phyloP scores from a whole-genome alignment of 1,284 basidiomycete species.

The Rhodotorula mucilaginosa region DNA sequence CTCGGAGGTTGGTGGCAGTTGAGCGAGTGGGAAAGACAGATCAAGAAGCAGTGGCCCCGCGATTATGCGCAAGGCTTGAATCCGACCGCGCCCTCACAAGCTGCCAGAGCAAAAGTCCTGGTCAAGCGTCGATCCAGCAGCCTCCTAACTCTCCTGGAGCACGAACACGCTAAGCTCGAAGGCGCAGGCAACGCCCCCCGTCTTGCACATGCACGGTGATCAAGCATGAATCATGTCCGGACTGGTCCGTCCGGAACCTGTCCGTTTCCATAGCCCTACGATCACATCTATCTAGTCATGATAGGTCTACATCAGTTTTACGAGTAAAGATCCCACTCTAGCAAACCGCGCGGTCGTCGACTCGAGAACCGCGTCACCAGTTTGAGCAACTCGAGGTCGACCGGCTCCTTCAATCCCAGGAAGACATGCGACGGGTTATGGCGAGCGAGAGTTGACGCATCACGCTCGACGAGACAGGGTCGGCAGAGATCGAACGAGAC shows the following conservation, averaged over 20 bases:
- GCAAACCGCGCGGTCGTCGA: conserved; percentile 4
- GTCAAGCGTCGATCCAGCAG: too few species aligned
- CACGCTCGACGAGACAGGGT: conserved; percentile 8
- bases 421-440: conserved; percentile 28
- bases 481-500: conserved; percentile 19
- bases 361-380: conserved; percentile 10
- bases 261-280: too few species aligned
- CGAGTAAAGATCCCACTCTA: conserved; percentile 14
- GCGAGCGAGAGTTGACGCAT: neutral
- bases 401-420: conserved; percentile 8
- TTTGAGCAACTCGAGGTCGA: conserved; percentile 16
- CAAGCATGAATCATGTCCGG: too few species aligned
- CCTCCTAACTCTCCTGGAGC: too few species aligned
- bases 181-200: too few species aligned
- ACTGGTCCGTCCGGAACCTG: too few species aligned
- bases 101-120: too few species aligned
- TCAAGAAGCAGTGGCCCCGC: too few species aligned
- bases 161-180: too few species aligned
- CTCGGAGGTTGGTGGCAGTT: neutral
- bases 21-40: neutral
- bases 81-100: too few species aligned
- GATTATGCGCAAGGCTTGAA: too few species aligned
- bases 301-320: too few species aligned
- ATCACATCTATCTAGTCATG: neutral
- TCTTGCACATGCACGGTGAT: neutral